Conservation (phyloP, 768 basidiomycete genomes). For the Naganishia kalamii region DNA sequence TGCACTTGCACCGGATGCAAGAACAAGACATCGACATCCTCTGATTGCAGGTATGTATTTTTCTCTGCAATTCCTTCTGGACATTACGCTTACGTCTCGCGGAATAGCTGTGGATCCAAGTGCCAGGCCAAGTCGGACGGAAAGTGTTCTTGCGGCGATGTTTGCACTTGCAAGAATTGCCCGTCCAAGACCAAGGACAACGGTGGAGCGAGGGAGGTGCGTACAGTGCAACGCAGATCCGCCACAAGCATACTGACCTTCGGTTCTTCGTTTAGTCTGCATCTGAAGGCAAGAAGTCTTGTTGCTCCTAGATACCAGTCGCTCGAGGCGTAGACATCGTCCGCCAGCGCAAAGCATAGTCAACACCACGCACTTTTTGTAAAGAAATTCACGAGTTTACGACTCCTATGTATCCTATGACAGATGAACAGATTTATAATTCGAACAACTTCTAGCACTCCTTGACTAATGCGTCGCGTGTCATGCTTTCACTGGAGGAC, state of each 20-base stretch:
- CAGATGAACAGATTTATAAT: too few relatives aligned
- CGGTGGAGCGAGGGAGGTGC: neutral
- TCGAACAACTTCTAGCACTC: too few relatives aligned
- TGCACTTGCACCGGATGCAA: constrained; percentile 6
- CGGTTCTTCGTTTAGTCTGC: neutral
- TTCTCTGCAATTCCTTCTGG: neutral
- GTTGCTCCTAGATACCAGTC: constrained; percentile 1
- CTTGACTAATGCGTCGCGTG: too few relatives aligned
- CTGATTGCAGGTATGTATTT: constrained; percentile 5
- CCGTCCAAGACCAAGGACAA: neutral
- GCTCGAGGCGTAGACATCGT: neutral
- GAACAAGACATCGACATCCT: neutral
- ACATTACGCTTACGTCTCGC: neutral
- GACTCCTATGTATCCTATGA: too few relatives aligned
- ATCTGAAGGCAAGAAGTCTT: constrained; percentile 9
- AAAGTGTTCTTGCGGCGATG: neutral
- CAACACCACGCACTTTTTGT: too few relatives aligned
- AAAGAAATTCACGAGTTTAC: too few relatives aligned
- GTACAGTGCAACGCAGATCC: neutral
- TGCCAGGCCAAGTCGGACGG: constrained; percentile 13
- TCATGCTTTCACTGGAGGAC: too few relatives aligned
- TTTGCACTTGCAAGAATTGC: constrained; percentile 6
- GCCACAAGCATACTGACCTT: neutral
- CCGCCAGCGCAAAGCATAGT: neutral
- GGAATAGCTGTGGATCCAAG: constrained; percentile 1